Base-by-base conservation (phyloP, 2,329 filamentous ascomycete genomes). In the Colletotrichum shisoi region DNA sequence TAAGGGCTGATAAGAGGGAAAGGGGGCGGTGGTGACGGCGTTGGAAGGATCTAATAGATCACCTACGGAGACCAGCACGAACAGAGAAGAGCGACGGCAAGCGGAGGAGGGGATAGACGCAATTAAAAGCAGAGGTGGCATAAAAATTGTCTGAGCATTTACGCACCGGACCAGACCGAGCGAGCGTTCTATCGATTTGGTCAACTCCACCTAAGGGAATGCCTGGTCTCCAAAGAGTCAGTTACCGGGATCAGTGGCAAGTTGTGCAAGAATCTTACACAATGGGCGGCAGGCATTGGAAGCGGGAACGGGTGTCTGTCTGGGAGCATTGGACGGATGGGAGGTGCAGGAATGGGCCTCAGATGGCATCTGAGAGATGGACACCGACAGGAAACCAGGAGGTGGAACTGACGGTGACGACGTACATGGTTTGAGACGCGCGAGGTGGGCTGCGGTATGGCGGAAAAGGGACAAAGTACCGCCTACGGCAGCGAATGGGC, bases 391-490 rank as follows among this genome's bases (percentile, higher is more conserved):
- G 62, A 67, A 68, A 65, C 61, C 61, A 68, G 62, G 65, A 68
- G 61, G 65, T 68, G 65, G 65, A 64, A 64, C 65, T 65, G 61
- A 68, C 62, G 65, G 65, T 65, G 61, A 60, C 65, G 62, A 68
- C 62, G 61, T 59, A 54, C 65, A 68, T 68, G 65, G 65, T 64
- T 68, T 65, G 65, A 68, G 65, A 68, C 65, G 65, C 65, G 62
- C 65, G 58, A 63, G 64, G 64, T 67, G 64, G 64, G 60, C 54
- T 67, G 64, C 39, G 60, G 46, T 52, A 67, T 34, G 61, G 64
- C 53, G 64, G 64, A 67, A 67, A 67, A 49, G 42, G 60, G 54
- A 53, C 61, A 67, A 57, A 58, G 64, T 63, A 67, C 64, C 64
- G 64, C 48, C 64, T 67, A 46, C 61, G 49, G 54, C 61, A 64